Percentiles rank a stretch among this genome's conserved stretches.
Evolutionary conservation across 495 filamentous ascomycete species (phyloP).

Genomic region (Aspergillus baeticus): DNA sequence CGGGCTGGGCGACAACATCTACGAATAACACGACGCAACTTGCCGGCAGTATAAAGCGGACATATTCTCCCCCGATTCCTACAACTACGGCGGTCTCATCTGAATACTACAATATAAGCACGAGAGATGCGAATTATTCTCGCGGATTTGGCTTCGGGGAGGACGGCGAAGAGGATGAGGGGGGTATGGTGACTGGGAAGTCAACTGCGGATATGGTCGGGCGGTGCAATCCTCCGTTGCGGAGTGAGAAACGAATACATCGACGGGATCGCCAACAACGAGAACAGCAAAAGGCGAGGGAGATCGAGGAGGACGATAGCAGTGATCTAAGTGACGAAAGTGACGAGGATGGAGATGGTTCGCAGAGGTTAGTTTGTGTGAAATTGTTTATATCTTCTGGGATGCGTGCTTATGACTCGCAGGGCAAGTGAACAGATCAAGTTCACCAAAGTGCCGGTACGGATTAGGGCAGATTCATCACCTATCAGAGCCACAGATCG

Average conservation of each 20-base stretch:
- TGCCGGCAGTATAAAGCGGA: constrained; percentile 76
- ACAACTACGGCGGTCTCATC: constrained; percentile 69
- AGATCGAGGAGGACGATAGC: constrained; percentile 93
- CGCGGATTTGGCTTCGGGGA: constrained; percentile 43
- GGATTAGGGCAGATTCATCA: constrained; percentile 81
- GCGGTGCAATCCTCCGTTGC: constrained; percentile 54
- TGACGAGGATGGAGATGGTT: constrained; percentile 76
- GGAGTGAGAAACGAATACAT: constrained; percentile 45
- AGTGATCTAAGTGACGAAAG: constrained; percentile 96
- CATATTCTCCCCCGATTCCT: constrained; percentile 94
- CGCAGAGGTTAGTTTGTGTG: constrained; percentile 32
- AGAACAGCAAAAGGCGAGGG: constrained; percentile 63
- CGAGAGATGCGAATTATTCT: constrained; percentile 32
- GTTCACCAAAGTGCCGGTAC: constrained; percentile 92
- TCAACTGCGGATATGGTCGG: constrained; percentile 73
- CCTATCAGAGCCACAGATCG: constrained; percentile 64
- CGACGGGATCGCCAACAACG: constrained; percentile 44
- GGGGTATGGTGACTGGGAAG: constrained; percentile 75
- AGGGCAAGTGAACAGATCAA: constrained; percentile 78
- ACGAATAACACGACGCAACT: constrained; percentile 33
- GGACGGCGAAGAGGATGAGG: constrained; percentile 79
- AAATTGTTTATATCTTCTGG: background rate
- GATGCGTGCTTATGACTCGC: constrained; percentile 19
- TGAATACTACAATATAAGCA: constrained; percentile 69
- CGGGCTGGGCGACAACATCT: constrained; percentile 82